Evolutionary conservation across 768 basidiomycete species (phyloP).

Genomic region (Mycena chlorophos): DNA sequence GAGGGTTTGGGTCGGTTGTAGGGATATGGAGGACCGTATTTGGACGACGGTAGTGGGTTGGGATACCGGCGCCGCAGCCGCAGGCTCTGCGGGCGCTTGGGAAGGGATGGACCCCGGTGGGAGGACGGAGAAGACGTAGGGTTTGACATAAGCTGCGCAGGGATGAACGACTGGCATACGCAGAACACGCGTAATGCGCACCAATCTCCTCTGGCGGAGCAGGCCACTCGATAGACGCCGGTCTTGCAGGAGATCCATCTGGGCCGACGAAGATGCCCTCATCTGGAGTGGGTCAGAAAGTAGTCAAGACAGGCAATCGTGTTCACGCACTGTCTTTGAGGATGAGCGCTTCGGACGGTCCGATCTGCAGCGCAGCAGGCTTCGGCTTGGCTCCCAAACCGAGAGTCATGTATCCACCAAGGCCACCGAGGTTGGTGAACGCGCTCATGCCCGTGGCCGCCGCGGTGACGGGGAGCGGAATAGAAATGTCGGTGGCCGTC

Average conservation of each 20-base stretch:
- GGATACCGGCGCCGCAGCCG: slow-evolving; percentile 34
- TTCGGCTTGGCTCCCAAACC: slow-evolving; percentile 76
- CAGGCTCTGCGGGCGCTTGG: slow-evolving; percentile 25
- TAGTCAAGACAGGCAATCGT: not conserved
- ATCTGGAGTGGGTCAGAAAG: slow-evolving; percentile 40
- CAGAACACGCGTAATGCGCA: slow-evolving; percentile 28
- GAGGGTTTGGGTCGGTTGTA: slow-evolving; percentile 59
- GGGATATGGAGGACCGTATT: slow-evolving; percentile 69
- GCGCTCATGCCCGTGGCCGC: slow-evolving; percentile 64
- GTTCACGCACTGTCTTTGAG: slow-evolving; percentile 72
- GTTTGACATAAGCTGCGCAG: slow-evolving; percentile 63
- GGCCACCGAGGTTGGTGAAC: slow-evolving; percentile 69
- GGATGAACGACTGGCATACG: not conserved
- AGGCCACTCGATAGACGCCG: slow-evolving; percentile 65
- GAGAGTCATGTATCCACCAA: slow-evolving; percentile 84
- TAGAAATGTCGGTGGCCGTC: slow-evolving; percentile 55
- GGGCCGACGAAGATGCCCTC: slow-evolving; percentile 65
- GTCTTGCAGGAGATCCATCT: slow-evolving; percentile 55
- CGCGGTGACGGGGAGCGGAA: slow-evolving; percentile 46
- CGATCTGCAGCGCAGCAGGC: slow-evolving; percentile 56
- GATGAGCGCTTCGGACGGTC: slow-evolving; percentile 65
- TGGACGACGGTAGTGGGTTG: slow-evolving; percentile 63
- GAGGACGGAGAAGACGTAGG: slow-evolving; percentile 75
- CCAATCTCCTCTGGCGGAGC: slow-evolving; percentile 82
- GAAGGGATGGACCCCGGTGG: slow-evolving; percentile 61